These are phyloP conservation scores for Endotrypanum monterogeii DNA, from an alignment of 208 protist species.

Conservation along the genomic window DNA sequence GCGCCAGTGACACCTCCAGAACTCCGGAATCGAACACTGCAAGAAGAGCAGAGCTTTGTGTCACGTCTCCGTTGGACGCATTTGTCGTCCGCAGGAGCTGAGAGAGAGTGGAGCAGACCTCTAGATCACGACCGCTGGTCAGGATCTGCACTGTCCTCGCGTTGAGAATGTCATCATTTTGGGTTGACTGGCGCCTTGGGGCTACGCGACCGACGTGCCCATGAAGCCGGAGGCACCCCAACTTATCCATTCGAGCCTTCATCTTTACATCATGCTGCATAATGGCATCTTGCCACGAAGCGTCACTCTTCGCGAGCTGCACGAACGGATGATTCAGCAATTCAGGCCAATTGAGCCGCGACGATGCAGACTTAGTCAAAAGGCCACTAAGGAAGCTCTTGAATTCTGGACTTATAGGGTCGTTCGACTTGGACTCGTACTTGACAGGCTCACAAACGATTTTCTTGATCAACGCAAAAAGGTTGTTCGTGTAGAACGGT, in stretches of 20 bases:
- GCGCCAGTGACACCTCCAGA: constrained; percentile 35
- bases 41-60: constrained; percentile 21
- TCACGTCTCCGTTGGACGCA: constrained; percentile 15
- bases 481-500: constrained; percentile 97
- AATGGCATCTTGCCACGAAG: constrained; percentile 62
- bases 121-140: constrained; percentile 8
- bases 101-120: constrained; percentile 18
- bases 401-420: constrained; percentile 87
- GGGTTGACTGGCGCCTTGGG: constrained; percentile 25
- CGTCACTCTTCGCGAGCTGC: constrained; percentile 66
- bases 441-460: constrained; percentile 93
- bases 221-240: constrained; percentile 62
- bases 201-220: constrained; percentile 17
- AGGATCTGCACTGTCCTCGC: constrained; percentile 17
- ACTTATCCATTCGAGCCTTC: constrained; percentile 76
- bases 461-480: constrained; percentile 95
- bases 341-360: constrained; percentile 94
- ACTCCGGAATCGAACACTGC: constrained; percentile 30
- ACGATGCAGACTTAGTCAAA: constrained; percentile 91
- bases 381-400: constrained; percentile 94
- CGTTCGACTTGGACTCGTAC: constrained; percentile 63
- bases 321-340: constrained; percentile 91
- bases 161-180: constrained; percentile 48
- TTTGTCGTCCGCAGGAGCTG: constrained; percentile 22
- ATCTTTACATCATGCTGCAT: constrained; percentile 75